phyloP scores from a whole-genome alignment of 2,329 filamentous ascomycete genomes.

The Ceratocystis colombiana region DNA sequence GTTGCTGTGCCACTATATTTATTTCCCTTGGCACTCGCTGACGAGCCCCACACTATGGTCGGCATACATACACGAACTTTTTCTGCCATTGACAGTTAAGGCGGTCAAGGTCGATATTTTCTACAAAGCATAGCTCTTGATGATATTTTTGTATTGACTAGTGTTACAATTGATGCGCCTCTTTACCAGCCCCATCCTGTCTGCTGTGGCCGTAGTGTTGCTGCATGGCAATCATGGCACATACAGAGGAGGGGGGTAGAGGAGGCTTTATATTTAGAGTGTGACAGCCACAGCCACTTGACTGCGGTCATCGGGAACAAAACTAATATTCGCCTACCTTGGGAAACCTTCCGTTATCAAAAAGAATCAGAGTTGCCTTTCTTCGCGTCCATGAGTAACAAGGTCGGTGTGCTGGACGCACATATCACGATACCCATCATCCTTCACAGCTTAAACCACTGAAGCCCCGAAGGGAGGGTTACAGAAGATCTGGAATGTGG shows the following conservation, averaged over 20 bases:
- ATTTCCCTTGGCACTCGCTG: not conserved
- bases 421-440: slow-evolving; percentile 74
- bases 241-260: no score
- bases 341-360: slow-evolving; percentile 29
- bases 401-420: slow-evolving; percentile 99
- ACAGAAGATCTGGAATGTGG: slow-evolving; percentile 51
- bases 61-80: not conserved
- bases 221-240: not conserved
- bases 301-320: not conserved
- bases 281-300: slow-evolving; percentile 18
- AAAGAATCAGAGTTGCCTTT: slow-evolving; percentile 85
- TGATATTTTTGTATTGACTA: not conserved
- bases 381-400: slow-evolving; percentile 97
- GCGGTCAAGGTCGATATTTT: not conserved
- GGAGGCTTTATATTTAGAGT: not conserved
- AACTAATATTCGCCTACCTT: slow-evolving; percentile 25
- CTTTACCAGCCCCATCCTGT: not conserved
- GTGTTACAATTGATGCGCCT: not conserved
- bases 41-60: not conserved
- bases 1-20: not conserved
- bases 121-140: not conserved
- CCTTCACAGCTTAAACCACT: slow-evolving; percentile 65
- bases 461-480: slow-evolving; percentile 85
- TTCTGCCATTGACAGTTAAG: not conserved
- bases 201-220: not conserved